phyloP scores from a whole-genome alignment of 2,329 filamentous ascomycete genomes.

The Verticillium zaregamsianum region DNA sequence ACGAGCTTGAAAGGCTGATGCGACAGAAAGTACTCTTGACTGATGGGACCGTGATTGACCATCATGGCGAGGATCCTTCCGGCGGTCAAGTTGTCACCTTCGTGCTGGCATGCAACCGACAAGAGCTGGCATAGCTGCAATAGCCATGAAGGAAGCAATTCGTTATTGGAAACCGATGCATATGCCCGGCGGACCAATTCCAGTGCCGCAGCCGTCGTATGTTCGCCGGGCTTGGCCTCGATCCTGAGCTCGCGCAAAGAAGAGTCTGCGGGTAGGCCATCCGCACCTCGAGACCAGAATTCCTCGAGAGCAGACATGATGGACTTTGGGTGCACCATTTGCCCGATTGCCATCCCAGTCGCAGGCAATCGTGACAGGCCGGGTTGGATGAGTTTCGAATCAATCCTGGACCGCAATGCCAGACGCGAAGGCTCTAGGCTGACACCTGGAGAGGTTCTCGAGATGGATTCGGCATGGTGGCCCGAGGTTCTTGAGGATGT shows the following conservation, averaged over 20 bases:
- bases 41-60: slow-evolving; percentile 2
- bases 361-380: background rate
- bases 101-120: slow-evolving; percentile 8
- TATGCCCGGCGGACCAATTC: slow-evolving; percentile 7
- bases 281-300: background rate
- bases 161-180: background rate
- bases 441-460: background rate
- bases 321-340: background rate
- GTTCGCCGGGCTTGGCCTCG: background rate
- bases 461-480: background rate
- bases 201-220: slow-evolving; percentile 4
- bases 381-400: background rate
- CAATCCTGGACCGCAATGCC: background rate
- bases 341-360: background rate
- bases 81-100: slow-evolving; percentile 3
- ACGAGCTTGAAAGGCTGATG: slow-evolving; percentile 6
- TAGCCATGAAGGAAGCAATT: slow-evolving; percentile 8
- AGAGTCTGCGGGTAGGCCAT: background rate
- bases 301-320: background rate
- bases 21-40: background rate
- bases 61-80: slow-evolving; percentile 8
- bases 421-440: background rate
- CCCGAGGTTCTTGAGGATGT: background rate
- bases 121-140: slow-evolving; percentile 6
- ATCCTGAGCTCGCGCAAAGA: background rate